Conservation (phyloP, 352 stramenopile species). For the Globisporangium sylvaticum region DNA sequence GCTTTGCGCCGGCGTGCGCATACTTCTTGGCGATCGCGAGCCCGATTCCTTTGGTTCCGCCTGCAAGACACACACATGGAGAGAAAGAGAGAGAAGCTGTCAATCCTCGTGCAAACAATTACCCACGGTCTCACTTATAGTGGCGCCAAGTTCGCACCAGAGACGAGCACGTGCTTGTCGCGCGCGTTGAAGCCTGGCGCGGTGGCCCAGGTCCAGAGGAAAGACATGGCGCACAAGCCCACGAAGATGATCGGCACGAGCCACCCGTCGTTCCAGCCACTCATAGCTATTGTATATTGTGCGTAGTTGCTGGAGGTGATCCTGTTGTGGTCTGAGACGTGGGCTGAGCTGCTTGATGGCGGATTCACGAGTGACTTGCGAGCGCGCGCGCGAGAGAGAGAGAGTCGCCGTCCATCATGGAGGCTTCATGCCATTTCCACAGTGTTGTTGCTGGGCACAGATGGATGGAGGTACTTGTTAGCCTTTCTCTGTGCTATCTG, state of each 20-base stretch:
- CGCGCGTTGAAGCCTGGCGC: conserved; percentile 48
- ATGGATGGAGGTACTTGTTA: too few species aligned
- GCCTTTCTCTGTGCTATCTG: too few species aligned
- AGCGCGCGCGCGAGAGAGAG: too few species aligned
- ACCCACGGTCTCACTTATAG: too few species aligned
- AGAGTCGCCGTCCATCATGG: too few species aligned
- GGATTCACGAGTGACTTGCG: background rate
- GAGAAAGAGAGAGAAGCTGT: background rate
- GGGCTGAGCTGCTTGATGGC: background rate
- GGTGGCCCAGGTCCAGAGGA: conserved; percentile 38
- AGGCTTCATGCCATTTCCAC: too few species aligned
- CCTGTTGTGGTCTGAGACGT: background rate
- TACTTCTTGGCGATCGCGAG: conserved; percentile 68
- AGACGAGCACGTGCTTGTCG: conserved; percentile 59
- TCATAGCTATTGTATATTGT: background rate
- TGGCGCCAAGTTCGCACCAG: conserved; percentile 20
- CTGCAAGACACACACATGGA: background rate
- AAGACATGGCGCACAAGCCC: conserved; percentile 29
- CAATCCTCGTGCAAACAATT: background rate
- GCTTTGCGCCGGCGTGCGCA: conserved; percentile 36
- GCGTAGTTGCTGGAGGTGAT: background rate
- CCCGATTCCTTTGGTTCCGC: conserved; percentile 26
- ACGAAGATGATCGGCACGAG: conserved; percentile 13
- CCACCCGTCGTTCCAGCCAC: conserved; percentile 2
- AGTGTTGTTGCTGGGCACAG: too few species aligned